Conservation (phyloP, 2,329 filamentous ascomycete species). For the Scedosporium boydii region DNA sequence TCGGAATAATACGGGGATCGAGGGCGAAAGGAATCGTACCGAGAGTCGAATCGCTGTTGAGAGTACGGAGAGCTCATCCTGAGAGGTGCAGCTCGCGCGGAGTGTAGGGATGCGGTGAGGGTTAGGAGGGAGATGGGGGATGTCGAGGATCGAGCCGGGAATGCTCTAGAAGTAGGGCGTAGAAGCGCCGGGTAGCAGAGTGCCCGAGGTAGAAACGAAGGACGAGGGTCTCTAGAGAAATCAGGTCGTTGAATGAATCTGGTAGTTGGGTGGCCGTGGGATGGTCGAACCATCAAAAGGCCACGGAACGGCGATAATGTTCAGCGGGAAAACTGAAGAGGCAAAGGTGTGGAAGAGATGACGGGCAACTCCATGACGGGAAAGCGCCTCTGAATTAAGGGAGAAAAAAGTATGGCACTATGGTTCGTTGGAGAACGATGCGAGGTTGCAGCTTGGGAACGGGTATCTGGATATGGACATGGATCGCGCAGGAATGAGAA, state of each 20-base stretch:
- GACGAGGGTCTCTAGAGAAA: too few relatives aligned
- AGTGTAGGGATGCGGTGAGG: neutral
- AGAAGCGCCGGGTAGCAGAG: too few relatives aligned
- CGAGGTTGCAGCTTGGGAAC: too few relatives aligned
- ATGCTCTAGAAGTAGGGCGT: neutral
- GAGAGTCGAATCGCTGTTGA: neutral
- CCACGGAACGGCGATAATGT: neutral
- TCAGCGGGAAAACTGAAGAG: neutral
- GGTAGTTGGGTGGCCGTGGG: neutral
- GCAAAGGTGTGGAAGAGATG: neutral
- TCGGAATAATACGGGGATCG: neutral
- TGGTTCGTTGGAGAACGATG: too few relatives aligned
- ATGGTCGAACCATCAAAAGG: neutral
- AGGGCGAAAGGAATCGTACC: neutral
- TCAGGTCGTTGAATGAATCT: neutral
- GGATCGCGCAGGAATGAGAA: neutral
- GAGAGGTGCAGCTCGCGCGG: neutral
- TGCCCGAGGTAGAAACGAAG: too few relatives aligned
- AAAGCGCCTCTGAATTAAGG: neutral
- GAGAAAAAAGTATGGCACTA: neutral
- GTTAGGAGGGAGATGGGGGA: neutral
- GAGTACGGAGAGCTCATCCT: constrained; percentile 3
- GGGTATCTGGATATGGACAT: neutral
- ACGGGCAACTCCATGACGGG: neutral
- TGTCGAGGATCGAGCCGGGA: neutral